These are phyloP conservation scores for Penicillium longicatenatum DNA, from an alignment of 495 filamentous ascomycete genomes.

Conservation along the genomic window DNA sequence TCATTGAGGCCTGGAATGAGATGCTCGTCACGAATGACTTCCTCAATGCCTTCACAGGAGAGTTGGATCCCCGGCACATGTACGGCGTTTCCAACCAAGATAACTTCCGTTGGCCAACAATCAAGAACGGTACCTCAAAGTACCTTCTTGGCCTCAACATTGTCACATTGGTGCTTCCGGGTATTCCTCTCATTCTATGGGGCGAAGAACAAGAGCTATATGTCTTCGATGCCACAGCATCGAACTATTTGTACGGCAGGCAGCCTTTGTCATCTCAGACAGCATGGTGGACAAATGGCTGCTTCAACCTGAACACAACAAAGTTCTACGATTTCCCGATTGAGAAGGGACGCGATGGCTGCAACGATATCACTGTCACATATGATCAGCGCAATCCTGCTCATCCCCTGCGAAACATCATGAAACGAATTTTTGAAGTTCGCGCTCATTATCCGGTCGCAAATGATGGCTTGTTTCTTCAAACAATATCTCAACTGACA, in stretches of 20 bases:
- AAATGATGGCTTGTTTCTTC: conserved; percentile 64
- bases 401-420: conserved; percentile 64
- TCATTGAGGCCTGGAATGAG: conserved; percentile 61
- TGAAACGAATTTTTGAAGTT: conserved; percentile 68
- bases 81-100: conserved; percentile 74
- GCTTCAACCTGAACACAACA: conserved; percentile 56
- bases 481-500: conserved; percentile 62
- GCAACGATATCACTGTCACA: conserved; percentile 57
- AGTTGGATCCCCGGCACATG: conserved; percentile 72
- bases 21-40: conserved; percentile 67
- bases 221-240: conserved; percentile 64
- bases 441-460: conserved; percentile 59
- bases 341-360: conserved; percentile 55
- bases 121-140: conserved; percentile 61
- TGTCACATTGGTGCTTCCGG: conserved; percentile 64
- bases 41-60: conserved; percentile 63
- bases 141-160: conserved; percentile 64
- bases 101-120: conserved; percentile 72
- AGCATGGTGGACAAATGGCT: conserved; percentile 72
- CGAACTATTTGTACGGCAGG: conserved; percentile 71
- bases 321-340: conserved; percentile 64
- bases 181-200: conserved; percentile 65
- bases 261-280: conserved; percentile 65
- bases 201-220: conserved; percentile 75
- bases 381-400: conserved; percentile 73